phyloP scores from a whole-genome alignment of 2,329 filamentous ascomycete genomes.

The Paecilomyces sp. region DNA sequence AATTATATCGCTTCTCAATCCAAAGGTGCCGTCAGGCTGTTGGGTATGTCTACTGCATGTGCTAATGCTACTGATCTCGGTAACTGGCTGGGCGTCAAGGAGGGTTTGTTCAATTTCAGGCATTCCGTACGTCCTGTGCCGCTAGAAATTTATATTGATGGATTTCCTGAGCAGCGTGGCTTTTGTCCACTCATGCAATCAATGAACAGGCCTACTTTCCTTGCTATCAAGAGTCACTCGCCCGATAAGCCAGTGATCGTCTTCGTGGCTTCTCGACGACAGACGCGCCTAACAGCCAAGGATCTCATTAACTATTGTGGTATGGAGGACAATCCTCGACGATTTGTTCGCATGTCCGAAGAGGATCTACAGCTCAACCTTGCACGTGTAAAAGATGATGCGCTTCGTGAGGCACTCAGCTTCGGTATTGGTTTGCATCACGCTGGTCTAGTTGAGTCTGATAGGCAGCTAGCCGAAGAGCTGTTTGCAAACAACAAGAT shows the following conservation, averaged over 20 bases:
- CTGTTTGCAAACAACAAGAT: slow-evolving; percentile 97
- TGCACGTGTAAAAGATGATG: slow-evolving; percentile 85
- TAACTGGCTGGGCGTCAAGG: slow-evolving; percentile 96
- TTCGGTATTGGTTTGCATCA: slow-evolving; percentile 98
- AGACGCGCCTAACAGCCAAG: slow-evolving; percentile 90
- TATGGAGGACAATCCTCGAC: slow-evolving; percentile 94
- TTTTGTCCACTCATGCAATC: slow-evolving; percentile 98
- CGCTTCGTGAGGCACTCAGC: slow-evolving; percentile 84
- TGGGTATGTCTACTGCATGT: slow-evolving; percentile 99
- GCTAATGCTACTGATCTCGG: slow-evolving; percentile 90
- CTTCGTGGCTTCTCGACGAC: slow-evolving; percentile 89
- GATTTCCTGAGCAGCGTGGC: slow-evolving; percentile 87
- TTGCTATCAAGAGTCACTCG: slow-evolving; percentile 94
- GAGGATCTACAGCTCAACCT: slow-evolving; percentile 87
- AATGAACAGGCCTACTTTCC: slow-evolving; percentile 95
- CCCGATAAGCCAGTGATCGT: slow-evolving; percentile 97
- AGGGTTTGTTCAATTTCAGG: slow-evolving; percentile 92
- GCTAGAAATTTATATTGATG: slow-evolving; percentile 93
- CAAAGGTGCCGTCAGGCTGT: slow-evolving; percentile 76
- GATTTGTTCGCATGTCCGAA: slow-evolving; percentile 90
- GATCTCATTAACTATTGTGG: slow-evolving; percentile 96
- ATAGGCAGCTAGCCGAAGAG: slow-evolving; percentile 85
- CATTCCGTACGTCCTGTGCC: slow-evolving; percentile 96
- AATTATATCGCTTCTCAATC: slow-evolving; percentile 97
- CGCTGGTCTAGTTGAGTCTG: slow-evolving; percentile 90